Evolutionary conservation across 495 filamentous ascomycete species (phyloP).

Genomic region (Neurospora africana): DNA sequence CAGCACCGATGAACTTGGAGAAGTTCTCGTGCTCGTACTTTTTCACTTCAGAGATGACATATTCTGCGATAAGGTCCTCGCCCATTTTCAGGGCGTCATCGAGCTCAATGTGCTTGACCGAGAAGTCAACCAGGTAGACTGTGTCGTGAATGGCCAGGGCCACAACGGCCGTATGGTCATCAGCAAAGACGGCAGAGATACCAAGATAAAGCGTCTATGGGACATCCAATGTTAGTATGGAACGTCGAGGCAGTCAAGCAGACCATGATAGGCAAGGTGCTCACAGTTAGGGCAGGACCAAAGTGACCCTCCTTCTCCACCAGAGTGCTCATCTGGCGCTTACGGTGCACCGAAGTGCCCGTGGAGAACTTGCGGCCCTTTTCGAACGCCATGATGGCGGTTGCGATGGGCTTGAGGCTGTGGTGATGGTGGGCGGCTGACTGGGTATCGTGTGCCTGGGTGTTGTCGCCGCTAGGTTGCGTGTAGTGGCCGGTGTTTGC

Average conservation of each 20-base stretch:
- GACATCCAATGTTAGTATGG: conserved; percentile 10
- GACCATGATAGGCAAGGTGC: conserved; percentile 1
- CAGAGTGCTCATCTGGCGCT: conserved; percentile 33
- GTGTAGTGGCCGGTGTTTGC: not conserved
- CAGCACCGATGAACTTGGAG: conserved; percentile 58
- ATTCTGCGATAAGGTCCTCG: conserved; percentile 40
- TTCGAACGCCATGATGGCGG: conserved; percentile 29
- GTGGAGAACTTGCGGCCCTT: conserved; percentile 30
- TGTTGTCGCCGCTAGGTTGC: not conserved
- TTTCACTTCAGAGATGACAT: conserved; percentile 42
- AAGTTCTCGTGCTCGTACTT: conserved; percentile 50
- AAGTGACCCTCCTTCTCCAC: conserved; percentile 36
- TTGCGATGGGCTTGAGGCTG: conserved; percentile 12
- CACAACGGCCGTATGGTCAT: conserved; percentile 41
- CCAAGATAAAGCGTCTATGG: conserved; percentile 54
- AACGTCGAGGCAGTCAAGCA: not conserved
- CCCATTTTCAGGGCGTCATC: conserved; percentile 24
- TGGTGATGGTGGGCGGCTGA: conserved; percentile 3
- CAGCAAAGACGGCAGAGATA: conserved; percentile 42
- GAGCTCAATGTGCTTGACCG: conserved; percentile 43
- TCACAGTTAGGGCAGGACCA: conserved; percentile 34
- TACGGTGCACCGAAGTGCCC: conserved; percentile 34
- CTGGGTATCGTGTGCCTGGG: not conserved
- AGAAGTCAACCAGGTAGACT: conserved; percentile 69
- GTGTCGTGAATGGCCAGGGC: conserved; percentile 66